These are phyloP conservation scores for Monilinia vaccinii-corymbosi DNA, from an alignment of 2,329 filamentous ascomycete genomes.

Conservation along the genomic window DNA sequence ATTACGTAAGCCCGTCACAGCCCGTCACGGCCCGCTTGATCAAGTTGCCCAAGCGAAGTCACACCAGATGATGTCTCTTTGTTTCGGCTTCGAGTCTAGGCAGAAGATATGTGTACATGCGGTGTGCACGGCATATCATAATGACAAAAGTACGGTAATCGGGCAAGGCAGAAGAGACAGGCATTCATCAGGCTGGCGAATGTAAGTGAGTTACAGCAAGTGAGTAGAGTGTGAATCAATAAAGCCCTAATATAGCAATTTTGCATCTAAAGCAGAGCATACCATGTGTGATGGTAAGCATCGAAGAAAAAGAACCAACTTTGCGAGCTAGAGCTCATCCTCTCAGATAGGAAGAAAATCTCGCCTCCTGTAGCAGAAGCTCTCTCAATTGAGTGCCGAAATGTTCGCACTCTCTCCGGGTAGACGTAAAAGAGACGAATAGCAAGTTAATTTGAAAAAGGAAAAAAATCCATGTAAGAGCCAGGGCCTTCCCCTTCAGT, in stretches of 20 bases:
- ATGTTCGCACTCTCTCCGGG: neutral
- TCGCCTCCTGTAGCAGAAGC: neutral
- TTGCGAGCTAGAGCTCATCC: neutral
- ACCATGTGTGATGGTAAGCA: neutral
- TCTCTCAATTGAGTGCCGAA: neutral
- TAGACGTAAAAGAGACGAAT: neutral
- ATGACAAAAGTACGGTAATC: neutral
- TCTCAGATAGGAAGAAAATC: neutral
- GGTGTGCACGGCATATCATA: neutral
- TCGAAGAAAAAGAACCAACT: neutral
- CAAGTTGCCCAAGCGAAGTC: neutral
- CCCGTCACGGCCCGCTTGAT: neutral
- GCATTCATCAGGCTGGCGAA: neutral
- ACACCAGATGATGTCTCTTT: neutral
- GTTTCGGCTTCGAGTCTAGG: neutral
- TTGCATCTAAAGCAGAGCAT: neutral
- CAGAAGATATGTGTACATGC: neutral
- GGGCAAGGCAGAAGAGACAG: neutral
- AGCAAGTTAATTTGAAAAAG: conserved; percentile 1
- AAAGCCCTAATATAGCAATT: neutral
- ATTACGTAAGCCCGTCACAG: neutral
- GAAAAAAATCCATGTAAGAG: conserved; percentile 5
- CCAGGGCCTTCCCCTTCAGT: conserved; percentile 1
- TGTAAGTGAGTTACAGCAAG: neutral
- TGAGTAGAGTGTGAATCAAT: neutral